Percentiles rank a stretch among this genome's conserved stretches.
Evolutionary conservation across 441 rosid species (phyloP).

Genomic region (Melastoma candidum): DNA sequence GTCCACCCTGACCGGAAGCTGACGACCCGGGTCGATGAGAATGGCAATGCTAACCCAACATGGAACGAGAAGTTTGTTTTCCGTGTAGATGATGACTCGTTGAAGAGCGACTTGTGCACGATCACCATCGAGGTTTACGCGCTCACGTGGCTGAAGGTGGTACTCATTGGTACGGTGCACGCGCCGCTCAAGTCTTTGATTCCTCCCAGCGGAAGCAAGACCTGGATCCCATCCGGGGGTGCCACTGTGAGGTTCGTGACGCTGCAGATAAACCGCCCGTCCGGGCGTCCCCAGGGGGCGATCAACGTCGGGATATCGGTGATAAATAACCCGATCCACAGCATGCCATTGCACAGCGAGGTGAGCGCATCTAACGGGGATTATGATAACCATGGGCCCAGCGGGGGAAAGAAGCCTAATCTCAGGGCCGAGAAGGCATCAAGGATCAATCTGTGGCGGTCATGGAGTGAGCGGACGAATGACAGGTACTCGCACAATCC

Average conservation of each 20-base stretch:
- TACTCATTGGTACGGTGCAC: conserved; percentile 56
- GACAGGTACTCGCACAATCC: conserved; percentile 12
- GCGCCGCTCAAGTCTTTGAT: conserved; percentile 57
- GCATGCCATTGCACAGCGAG: conserved; percentile 68
- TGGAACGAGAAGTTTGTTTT: conserved; percentile 80
- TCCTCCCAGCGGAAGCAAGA: conserved; percentile 25
- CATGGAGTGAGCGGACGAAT: conserved; percentile 50
- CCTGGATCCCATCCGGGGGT: conserved; percentile 21
- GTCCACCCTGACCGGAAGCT: conserved; percentile 39
- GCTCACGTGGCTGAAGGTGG: conserved; percentile 78
- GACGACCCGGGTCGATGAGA: conserved; percentile 43
- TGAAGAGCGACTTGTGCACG: conserved; percentile 42
- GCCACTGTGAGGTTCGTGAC: conserved; percentile 38
- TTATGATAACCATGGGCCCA: too few relatives aligned
- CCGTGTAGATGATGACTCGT: conserved; percentile 51
- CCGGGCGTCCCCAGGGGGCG: conserved; percentile 82
- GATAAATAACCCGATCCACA: conserved; percentile 52
- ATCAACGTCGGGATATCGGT: conserved; percentile 65
- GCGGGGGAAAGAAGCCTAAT: background rate
- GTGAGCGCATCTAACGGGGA: conserved; percentile 27
- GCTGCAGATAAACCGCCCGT: conserved; percentile 77
- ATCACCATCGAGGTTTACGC: conserved; percentile 73
- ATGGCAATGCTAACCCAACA: conserved; percentile 31
- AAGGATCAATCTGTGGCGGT: conserved; percentile 31
- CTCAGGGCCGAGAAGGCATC: conserved; percentile 5